phyloP scores from a whole-genome alignment of 768 basidiomycete genomes.

The Lactarius quietus region DNA sequence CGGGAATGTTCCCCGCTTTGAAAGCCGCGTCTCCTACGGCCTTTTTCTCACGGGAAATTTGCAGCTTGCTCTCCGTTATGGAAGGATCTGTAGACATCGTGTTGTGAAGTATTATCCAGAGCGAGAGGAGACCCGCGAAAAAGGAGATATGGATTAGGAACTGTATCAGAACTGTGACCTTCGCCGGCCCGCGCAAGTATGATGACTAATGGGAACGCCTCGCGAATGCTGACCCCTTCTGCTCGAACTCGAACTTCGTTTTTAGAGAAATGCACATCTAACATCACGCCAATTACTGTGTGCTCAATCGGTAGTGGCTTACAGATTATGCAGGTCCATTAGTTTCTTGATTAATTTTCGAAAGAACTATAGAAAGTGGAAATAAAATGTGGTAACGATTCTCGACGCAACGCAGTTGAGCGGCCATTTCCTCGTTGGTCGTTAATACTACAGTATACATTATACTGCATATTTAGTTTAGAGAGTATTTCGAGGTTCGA shows the following conservation, averaged over 20 bases:
- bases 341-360: neutral
- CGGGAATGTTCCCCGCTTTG: constrained; percentile 57
- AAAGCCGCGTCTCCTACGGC: constrained; percentile 64
- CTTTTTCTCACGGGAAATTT: constrained; percentile 47
- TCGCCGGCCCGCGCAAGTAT: neutral
- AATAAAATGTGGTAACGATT: neutral
- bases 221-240: no score
- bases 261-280: no score
- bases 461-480: no score
- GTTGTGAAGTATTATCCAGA: neutral
- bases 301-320: no score
- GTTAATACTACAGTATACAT: no score
- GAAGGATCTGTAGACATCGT: constrained; percentile 5
- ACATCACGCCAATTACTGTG: neutral
- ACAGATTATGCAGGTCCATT: neutral
- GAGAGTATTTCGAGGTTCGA: no score
- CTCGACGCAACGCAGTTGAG: no score
- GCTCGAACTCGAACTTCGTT: no score
- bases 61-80: constrained; percentile 19
- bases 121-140: neutral
- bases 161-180: neutral
- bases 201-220: neutral
- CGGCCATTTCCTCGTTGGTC: no score
- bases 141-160: neutral
- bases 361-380: neutral